A percentile compares a stretch with the other conserved stretches of the same genome.
These are phyloP conservation scores for Coemansia reversa DNA, from an alignment of 192 early-diverging fungal species.

Conservation along the genomic window DNA sequence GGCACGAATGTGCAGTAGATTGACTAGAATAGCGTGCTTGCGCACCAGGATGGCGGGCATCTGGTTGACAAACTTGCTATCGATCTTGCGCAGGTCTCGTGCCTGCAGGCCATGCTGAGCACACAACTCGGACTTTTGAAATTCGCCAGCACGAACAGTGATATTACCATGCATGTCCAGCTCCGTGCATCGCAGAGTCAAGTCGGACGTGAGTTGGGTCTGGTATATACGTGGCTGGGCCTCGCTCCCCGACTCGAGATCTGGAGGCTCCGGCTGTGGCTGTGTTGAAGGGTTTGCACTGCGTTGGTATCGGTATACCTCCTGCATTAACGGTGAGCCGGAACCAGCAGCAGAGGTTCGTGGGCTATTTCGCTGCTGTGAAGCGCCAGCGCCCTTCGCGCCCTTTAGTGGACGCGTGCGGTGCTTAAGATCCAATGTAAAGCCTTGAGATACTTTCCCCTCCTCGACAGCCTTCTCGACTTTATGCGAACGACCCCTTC, in stretches of 20 bases:
- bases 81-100: constrained; percentile 83
- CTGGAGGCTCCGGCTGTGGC: constrained; percentile 3
- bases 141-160: constrained; percentile 70
- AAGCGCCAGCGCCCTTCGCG: background rate
- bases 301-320: constrained; percentile 40
- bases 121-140: constrained; percentile 77
- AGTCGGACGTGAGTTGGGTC: constrained; percentile 25
- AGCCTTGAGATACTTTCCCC: constrained; percentile 29
- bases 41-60: constrained; percentile 82
- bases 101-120: constrained; percentile 73
- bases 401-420: constrained; percentile 17
- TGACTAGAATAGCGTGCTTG: constrained; percentile 76
- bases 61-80: constrained; percentile 73
- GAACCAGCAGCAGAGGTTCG: background rate
- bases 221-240: constrained; percentile 18
- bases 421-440: constrained; percentile 27
- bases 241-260: constrained; percentile 4
- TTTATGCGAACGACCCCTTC: constrained; percentile 27
- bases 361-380: background rate
- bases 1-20: constrained; percentile 77
- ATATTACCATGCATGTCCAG: constrained; percentile 69
- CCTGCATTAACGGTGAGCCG: constrained; percentile 25
- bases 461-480: constrained; percentile 40
- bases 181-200: constrained; percentile 60
- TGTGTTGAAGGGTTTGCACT: constrained; percentile 12